Base-by-base conservation (phyloP, 1,284 basidiomycete genomes). In the Trametes pubescens region DNA sequence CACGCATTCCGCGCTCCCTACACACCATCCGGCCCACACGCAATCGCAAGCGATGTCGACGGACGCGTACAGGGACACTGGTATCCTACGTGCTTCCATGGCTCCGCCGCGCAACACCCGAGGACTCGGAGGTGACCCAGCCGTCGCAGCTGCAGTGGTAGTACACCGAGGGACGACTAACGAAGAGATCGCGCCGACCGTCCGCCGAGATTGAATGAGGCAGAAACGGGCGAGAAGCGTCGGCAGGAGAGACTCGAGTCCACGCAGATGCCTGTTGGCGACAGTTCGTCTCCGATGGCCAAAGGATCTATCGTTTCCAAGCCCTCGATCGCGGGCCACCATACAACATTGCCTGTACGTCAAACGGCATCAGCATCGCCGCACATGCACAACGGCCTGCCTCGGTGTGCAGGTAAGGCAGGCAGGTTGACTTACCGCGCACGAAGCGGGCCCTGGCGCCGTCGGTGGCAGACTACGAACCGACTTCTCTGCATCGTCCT, bases 261-360 rank as follows among this genome's bases (percentile, higher is more conserved):
- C 40, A 35, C 43, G 21, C 51, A 59, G 58, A 59, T 59, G 38
- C 38, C 37, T 43, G 57, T 51, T 35, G 29, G 53, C 47, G 48
- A 56, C 60, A 61, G 47, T 51, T 56, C 53, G 60, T 61, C 32
- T 56, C 60, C 60, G 60, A 61, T 61, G 60, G 26, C 6, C 53
- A 49, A 44, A 61, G 53, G 60, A 61, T 61, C 60, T 56, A 35
- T 51, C 38, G 51, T 6, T 22, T 22, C 11, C 29, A 22, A 34
- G 38, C 21, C 10, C 60, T 55, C 60, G 59, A 61, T 61, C 59
- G 59, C 43, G 52, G 44, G 34, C 59, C 16, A 34, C 52, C 26
- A 24, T 48, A 7, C 53, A 21, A 51, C 53, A 8, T 13, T 56
- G 24, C 21, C 38, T 43, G 60, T 61, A 61, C 60, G 60, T 61